Evolutionary conservation across 225 moss, liverwort and hornwort genomes (phyloP), one percentile per base, ranked within the genome.

Genomic region (Marchantia paleacea): DNA sequence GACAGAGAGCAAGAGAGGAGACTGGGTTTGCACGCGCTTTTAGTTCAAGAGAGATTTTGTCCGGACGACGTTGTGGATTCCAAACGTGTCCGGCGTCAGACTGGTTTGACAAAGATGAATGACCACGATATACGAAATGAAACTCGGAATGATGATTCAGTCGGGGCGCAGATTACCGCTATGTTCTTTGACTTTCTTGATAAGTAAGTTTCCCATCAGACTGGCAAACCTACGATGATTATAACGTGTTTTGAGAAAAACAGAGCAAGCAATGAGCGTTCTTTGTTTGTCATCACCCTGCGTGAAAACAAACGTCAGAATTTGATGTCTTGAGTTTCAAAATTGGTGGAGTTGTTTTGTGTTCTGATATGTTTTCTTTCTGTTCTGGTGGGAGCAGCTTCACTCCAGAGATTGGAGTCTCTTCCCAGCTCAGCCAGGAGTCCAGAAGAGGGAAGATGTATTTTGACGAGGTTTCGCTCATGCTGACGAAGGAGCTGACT

Each of bases 401-500:
- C 71, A 72, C 75, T 0, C 53, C 71, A 51, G 86, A 86, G 15
- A 20, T 61, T 55, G 78, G 69, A 5, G 81, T 78, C n/a, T 83
- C 86, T 68, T 80, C 84, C 65, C 77, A 50, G 28, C 77, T 63
- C 12, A 87, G 84, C 47, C 84, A 84, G 75, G 87, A 87, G 28
- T 80, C 82, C 31, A 86, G 86, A 68, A 80, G 81, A 68, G 30
- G 57, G 22, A 83, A 66, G 60, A 72, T 80, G 4, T 89, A 89
- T 80, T 52, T 52, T 18, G 81, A 79, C 7, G 89, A 86, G 81
- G 84, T 81, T 14, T 31, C 29, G 29, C 51, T 75, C 48, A 84
- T 89, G 89, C 57, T 80, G 62, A 31, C 55, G 19, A 86, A 79
- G 74, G 89, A 89, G 75, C 75, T 84, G 60, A 88, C 95, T 6